A percentile compares a stretch with the other conserved stretches of the same genome.
phyloP scores from a whole-genome alignment of 768 basidiomycete species.

The Leccinum longicurvipes region DNA sequence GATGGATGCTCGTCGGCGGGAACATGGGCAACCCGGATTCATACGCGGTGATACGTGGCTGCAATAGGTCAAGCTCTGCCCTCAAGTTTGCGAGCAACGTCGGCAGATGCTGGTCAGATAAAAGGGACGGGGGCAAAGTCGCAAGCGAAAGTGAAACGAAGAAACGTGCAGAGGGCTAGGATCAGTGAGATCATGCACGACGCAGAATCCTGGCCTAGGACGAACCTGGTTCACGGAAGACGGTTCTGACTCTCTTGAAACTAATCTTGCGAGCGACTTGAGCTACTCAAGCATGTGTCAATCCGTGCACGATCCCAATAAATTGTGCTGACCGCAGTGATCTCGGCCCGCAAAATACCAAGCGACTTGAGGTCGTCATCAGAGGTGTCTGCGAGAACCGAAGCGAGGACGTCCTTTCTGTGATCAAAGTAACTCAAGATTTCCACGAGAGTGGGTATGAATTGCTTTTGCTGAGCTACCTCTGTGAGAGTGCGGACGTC shows the following conservation, averaged over 20 bases:
- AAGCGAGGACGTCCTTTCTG: conserved; percentile 49
- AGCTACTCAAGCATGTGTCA: conserved; percentile 29
- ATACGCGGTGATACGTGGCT: conserved; percentile 38
- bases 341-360: conserved; percentile 59
- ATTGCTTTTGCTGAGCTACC: conserved; percentile 38
- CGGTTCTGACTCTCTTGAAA: conserved; percentile 34
- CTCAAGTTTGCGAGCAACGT: conserved; percentile 32
- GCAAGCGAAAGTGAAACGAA: conserved; percentile 51
- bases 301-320: not conserved
- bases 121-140: conserved; percentile 43
- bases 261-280: conserved; percentile 32
- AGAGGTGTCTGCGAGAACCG: conserved; percentile 32
- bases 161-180: conserved; percentile 52
- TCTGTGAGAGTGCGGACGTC: conserved; percentile 55
- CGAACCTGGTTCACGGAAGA: conserved; percentile 22
- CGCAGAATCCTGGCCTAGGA: not conserved
- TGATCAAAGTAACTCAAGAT: conserved; percentile 36
- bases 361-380: conserved; percentile 47
- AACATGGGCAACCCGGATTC: conserved; percentile 39
- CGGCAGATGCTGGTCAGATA: conserved; percentile 33
- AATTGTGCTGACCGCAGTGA: conserved; percentile 43
- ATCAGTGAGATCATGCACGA: conserved; percentile 5
- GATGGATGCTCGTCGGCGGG: conserved; percentile 21
- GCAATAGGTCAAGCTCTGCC: conserved; percentile 39
- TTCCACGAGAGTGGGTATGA: conserved; percentile 43